Evolutionary conservation across 2,329 filamentous ascomycete species (phyloP).

Genomic region (Verticillium nubilum): DNA sequence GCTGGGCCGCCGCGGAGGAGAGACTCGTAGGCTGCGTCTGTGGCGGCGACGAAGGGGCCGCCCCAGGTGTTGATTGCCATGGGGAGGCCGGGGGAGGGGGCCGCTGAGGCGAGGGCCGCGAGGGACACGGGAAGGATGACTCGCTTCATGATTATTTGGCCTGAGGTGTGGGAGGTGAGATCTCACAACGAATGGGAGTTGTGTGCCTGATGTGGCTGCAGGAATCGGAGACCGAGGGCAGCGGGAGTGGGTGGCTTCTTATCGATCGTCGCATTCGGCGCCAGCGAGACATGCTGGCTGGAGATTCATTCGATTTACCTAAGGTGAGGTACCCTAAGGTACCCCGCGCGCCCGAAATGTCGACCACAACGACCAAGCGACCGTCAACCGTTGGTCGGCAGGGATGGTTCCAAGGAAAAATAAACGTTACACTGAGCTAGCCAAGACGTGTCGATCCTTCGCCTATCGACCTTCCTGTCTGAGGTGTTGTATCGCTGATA

Average conservation of each 20-base stretch:
- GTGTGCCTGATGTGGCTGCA: not conserved
- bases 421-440: conserved; percentile 3
- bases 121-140: not conserved
- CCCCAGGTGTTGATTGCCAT: conserved; percentile 52
- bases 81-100: conserved; percentile 34
- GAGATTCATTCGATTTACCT: too few relatives aligned
- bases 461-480: conserved; percentile 12
- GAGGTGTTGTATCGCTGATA: not conserved
- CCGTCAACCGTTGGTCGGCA: not conserved
- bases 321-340: too few relatives aligned
- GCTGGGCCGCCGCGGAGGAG: conserved; percentile 29
- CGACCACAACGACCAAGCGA: not conserved
- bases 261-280: not conserved
- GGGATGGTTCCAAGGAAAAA: not conserved
- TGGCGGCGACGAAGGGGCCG: conserved; percentile 44
- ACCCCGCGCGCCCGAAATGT: not conserved
- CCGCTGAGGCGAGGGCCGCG: conserved; percentile 5
- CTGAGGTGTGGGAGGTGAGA: not conserved
- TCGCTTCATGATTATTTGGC: not conserved
- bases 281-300: not conserved
- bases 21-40: conserved; percentile 41
- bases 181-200: not conserved
- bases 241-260: not conserved
- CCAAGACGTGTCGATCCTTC: conserved; percentile 7
- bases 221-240: not conserved